Evolutionary conservation across 2,329 filamentous ascomycete genomes (phyloP), one percentile per base, ranked within the genome.

Genomic region (Colletotrichum sp.): DNA sequence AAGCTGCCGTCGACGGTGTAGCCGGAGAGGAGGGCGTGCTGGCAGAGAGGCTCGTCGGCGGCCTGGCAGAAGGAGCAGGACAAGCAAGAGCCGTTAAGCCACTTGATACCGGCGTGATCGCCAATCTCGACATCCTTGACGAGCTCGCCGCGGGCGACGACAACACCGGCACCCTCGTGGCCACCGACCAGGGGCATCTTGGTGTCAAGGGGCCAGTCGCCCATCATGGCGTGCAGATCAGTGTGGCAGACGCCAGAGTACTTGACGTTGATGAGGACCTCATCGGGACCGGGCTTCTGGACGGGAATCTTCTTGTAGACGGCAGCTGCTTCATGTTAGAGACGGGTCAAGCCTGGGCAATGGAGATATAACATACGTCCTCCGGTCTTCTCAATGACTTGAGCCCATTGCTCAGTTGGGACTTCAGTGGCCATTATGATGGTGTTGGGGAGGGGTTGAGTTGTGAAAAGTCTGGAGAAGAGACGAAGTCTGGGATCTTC

Each of bases 1-100:
- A 98, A 98, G 55, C 93, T 92, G 36, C 96, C 96, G 82, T 98
- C 94, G 81, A 98, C 95, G 6, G 95, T 97, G 89, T 97, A 98
- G 70, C 96, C 96, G 1, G 95, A 97, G 54, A 98, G 90, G 43
- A 90, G 86, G 31, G 94, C 91, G 73, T 94, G 87, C 18, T 89
- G 84, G 86, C 96, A 98, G 8, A 98, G 92, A 4, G 95, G 93
- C 86, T 98, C 96, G 78, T 98, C 94, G 62, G 90, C 84, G 78
- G 92, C 89, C 81, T 93, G 92, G 87, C 96, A 98, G 89, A 94
- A 98, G 78, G 91, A 89, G 87, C 96, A 98, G 76, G 88, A 84
- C 75, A 98, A 87, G 85, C 96, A 98, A 61, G 93, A 93, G 76
- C 95, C 94, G 84, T 98, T 97, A 81, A 98, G 88, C 95, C 95